Evolutionary conservation across 129 eudicot genomes (phyloP).

Genomic region (Heracleum sosnowskyi): DNA sequence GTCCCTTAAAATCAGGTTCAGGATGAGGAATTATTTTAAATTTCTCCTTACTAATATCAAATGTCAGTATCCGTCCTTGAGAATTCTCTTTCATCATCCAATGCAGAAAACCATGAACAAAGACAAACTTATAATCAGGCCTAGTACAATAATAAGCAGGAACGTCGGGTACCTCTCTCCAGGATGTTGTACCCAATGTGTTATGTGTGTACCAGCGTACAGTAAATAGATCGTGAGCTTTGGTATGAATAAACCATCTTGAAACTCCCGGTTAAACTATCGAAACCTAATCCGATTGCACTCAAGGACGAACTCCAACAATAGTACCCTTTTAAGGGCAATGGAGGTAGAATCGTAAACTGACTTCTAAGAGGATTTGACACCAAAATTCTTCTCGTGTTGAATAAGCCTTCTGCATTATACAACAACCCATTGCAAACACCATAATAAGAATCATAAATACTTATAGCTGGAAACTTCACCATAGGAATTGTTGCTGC

Average conservation of each 20-base stretch:
- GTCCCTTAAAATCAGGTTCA: not conserved
- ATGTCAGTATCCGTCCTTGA: not conserved
- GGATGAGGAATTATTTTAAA: conserved; percentile 10
- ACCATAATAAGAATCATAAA: not conserved
- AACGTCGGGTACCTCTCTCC: conserved; percentile 8
- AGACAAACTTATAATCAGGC: not conserved
- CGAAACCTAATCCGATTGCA: not conserved
- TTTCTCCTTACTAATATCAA: conserved; percentile 15
- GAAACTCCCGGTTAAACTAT: not conserved
- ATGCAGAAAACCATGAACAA: conserved; percentile 16
- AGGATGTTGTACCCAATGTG: conserved; percentile 4
- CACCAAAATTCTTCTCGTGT: not conserved
- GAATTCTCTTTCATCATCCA: conserved; percentile 3
- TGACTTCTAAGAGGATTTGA: not conserved
- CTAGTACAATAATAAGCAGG: not conserved
- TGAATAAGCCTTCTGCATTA: not conserved
- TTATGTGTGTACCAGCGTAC: not conserved
- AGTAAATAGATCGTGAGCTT: too few relatives aligned
- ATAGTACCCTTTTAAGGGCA: not conserved
- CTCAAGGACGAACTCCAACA: too few relatives aligned
- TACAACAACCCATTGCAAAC: not conserved
- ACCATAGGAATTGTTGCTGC: too few relatives aligned
- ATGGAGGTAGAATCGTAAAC: not conserved
- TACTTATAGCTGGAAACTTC: too few relatives aligned
- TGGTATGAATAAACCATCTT: conserved; percentile 6